Base-by-base conservation (phyloP, 352 stramenopile genomes). In the Pythium rhizo-oryzae region DNA sequence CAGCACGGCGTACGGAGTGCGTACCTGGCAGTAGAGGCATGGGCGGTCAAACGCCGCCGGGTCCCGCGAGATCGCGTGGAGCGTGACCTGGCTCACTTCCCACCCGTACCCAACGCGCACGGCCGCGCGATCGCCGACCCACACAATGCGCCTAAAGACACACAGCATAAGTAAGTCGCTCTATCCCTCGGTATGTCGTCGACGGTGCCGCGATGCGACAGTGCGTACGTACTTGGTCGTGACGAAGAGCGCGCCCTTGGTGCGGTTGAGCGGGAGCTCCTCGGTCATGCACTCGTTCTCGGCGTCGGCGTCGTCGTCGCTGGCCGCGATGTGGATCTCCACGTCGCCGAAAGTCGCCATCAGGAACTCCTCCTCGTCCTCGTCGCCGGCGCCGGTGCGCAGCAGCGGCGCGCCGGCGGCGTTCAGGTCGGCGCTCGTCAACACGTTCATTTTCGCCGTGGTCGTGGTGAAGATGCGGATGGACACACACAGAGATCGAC, bases 41-140 rank as follows among this genome's bases (percentile, higher is more conserved):
- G 87, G 82, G 21, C 67, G 71, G 5, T 78, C 78, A 67, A 93
- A 95, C 18, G 83, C 83, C 11, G 43, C 65, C 1, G 70, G 70
- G 71, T 95, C 87, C 50, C 85, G 79, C 33, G 85, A 92, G 59
- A 95, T 92, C 33, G 87, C 87, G 58, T 95, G 87, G 56, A 95
- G 72, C 21, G 80, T 90, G 43, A 94, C 74, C 12, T 71, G 65
- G 43, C 69, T 82, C 67, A 90, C 90, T 54, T 93, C 83, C 87
- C 87, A 94, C 16, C 78, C 84, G 59, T 89, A 92, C 35, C 87
- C 87, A 1, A 92, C 77, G 41, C 70, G 74, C 43, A 53, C 39
- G 7, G 65, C 74, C 9, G 71, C 47, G 23, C 65, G 67, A 21
- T 79, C 71, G 18, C 78, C 71, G 24, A 94, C 69, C 86, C 86